Evolutionary conservation across 768 basidiomycete species (phyloP).

Genomic region (Lentinus brumalis): DNA sequence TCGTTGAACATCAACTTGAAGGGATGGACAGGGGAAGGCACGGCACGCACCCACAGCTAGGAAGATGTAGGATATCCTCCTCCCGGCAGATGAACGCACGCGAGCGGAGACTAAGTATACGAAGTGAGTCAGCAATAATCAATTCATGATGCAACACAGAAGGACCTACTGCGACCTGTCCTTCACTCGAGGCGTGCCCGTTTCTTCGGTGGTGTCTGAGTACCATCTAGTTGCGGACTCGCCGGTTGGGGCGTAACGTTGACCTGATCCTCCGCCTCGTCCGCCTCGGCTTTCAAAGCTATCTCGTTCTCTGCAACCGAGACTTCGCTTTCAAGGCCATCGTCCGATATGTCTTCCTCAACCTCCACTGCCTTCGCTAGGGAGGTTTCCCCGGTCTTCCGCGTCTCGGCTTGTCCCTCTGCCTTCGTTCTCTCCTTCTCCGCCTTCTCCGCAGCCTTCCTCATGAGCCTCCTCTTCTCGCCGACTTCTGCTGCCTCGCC

Average conservation of each 20-base stretch:
- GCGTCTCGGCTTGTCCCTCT: not conserved
- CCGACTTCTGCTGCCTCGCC: not conserved
- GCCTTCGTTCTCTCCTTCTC: not conserved
- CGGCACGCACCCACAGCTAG: too few relatives aligned
- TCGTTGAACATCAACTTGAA: too few relatives aligned
- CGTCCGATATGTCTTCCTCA: not conserved
- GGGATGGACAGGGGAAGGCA: too few relatives aligned
- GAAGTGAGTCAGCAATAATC: too few relatives aligned
- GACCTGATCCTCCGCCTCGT: not conserved
- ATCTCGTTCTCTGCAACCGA: not conserved
- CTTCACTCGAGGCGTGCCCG: not conserved
- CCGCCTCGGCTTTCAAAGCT: not conserved
- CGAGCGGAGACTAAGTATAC: too few relatives aligned
- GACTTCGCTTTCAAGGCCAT: not conserved
- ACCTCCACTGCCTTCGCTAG: not conserved
- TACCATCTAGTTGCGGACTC: not conserved
- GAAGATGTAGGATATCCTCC: too few relatives aligned
- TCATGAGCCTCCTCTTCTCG: not conserved
- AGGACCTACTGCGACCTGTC: too few relatives aligned
- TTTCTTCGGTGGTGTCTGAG: not conserved
- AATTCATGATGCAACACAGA: too few relatives aligned
- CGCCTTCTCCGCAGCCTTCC: not conserved
- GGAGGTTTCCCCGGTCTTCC: too few relatives aligned
- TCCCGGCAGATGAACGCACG: too few relatives aligned
- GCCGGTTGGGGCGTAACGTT: not conserved